Evolutionary conservation across 345 rosid genomes (phyloP).

Genomic region (Arabidopsis arenosa): DNA sequence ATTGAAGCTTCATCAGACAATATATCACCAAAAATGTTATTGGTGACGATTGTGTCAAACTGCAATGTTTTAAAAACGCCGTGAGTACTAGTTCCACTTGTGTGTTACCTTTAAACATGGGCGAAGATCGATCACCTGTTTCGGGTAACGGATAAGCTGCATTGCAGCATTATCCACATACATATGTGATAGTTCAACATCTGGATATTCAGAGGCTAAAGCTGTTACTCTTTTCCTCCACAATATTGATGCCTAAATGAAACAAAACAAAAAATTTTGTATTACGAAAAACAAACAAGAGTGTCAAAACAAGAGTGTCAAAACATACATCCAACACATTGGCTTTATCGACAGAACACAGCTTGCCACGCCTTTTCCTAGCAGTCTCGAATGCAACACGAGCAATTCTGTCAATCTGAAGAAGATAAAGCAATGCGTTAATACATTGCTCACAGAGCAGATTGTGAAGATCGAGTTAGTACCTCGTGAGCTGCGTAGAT

Average conservation of each 20-base stretch:
- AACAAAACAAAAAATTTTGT: not conserved
- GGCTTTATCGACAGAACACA: constrained; percentile 97
- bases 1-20: constrained; percentile 96
- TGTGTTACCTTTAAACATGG: constrained; percentile 1
- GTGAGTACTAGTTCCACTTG: not conserved
- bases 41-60: constrained; percentile 97
- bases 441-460: not conserved
- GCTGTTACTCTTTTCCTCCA: constrained; percentile 85
- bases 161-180: constrained; percentile 97
- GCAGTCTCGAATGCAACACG: constrained; percentile 96
- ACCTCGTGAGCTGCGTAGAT: constrained; percentile 88
- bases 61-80: constrained; percentile 46
- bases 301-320: not conserved
- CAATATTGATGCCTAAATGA: constrained; percentile 77
- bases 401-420: constrained; percentile 94
- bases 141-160: constrained; percentile 96
- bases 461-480: not conserved
- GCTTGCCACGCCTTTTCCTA: constrained; percentile 73
- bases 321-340: constrained; percentile 85
- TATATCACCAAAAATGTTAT: constrained; percentile 98
- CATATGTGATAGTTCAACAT: constrained; percentile 94
- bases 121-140: constrained; percentile 71
- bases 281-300: not conserved
- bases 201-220: constrained; percentile 85
- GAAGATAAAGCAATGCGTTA: constrained; percentile 18